phyloP scores from a whole-genome alignment of 192 early-diverging fungal species.

The Kappamyces sp. region DNA sequence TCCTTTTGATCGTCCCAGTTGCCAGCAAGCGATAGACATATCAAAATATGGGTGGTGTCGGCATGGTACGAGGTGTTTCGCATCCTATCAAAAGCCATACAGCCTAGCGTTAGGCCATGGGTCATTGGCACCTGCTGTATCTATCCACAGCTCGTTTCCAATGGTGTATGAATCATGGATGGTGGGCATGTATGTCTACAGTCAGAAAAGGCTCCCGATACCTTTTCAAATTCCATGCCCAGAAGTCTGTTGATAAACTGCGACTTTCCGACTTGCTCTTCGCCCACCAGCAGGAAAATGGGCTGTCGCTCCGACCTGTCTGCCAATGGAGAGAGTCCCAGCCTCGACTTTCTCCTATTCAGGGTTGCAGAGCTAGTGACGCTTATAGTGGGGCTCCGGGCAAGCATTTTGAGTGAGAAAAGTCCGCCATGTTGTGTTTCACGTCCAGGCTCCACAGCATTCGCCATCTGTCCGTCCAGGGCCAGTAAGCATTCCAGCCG shows the following conservation, averaged over 20 bases:
- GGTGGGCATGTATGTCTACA: slow-evolving; percentile 4
- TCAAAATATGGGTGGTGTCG: slow-evolving; percentile 3
- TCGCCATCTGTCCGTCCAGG: no score
- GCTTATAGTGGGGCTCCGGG: no score
- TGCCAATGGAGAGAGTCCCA: no score
- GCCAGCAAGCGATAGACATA: slow-evolving; percentile 3
- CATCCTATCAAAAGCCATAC: slow-evolving; percentile 4
- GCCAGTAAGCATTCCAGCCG: no score
- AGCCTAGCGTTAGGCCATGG: no score
- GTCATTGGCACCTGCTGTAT: slow-evolving; percentile 6
- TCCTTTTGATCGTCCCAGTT: background rate
- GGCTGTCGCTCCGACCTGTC: no score
- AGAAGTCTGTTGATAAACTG: background rate
- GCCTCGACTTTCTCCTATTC: no score
- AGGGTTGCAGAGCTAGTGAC: no score
- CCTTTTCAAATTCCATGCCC: slow-evolving; percentile 4
- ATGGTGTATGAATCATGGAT: slow-evolving; percentile 8
- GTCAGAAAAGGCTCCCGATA: background rate
- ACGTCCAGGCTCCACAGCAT: no score
- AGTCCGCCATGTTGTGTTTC: no score
- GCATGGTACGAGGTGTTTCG: slow-evolving; percentile 1
- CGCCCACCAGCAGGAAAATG: background rate
- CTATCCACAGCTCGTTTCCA: slow-evolving; percentile 2
- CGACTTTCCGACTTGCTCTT: slow-evolving; percentile 9
- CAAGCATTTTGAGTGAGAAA: no score